Conservation (phyloP, 257 asterid species). For the Solanum bulbocastanum region DNA sequence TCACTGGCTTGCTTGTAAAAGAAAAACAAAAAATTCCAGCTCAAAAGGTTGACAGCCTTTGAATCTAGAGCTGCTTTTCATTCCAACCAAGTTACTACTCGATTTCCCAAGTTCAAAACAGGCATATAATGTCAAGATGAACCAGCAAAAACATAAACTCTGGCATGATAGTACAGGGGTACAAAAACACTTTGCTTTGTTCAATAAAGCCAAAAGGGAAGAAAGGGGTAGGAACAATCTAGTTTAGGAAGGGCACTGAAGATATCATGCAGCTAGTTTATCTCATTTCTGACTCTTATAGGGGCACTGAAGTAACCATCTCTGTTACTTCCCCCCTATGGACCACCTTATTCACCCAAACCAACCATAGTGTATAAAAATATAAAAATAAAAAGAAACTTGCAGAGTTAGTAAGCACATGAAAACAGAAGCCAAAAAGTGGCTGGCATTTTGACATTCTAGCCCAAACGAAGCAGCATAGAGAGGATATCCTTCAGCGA, state of each 20-base stretch:
- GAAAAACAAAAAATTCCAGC: not conserved
- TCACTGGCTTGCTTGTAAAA: not conserved
- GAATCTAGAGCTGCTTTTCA: not conserved
- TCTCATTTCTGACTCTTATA: not conserved
- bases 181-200: not conserved
- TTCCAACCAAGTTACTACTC: not conserved
- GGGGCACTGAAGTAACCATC: not conserved
- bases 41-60: not conserved
- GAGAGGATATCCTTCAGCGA: not conserved
- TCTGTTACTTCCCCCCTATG: not conserved
- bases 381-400: not conserved
- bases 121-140: not conserved
- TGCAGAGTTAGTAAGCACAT: not conserved
- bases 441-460: not conserved
- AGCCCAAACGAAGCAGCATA: not conserved
- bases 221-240: not conserved
- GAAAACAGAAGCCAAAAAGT: not conserved
- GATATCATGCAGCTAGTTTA: not conserved
- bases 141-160: not conserved
- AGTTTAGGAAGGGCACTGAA: not conserved
- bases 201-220: not conserved
- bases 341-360: not conserved
- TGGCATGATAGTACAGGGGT: not conserved
- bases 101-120: not conserved
- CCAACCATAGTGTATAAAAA: not conserved